Conservation (phyloP, 2,329 filamentous ascomycete species). For the Botryosphaeria dothidea region DNA sequence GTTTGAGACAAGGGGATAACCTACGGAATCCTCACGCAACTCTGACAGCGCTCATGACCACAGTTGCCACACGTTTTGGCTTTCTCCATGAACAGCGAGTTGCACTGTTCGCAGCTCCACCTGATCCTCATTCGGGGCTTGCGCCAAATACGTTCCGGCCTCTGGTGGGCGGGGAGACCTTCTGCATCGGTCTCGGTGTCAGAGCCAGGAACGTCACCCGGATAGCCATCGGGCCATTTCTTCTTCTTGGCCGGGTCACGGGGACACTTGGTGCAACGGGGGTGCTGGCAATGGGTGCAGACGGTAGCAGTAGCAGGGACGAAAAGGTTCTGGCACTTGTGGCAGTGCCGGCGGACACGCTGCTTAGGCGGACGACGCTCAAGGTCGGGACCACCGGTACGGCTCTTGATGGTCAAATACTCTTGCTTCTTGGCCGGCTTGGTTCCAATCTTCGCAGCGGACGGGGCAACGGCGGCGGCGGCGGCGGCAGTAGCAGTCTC, state of each 20-base stretch:
- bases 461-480: neutral
- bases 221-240: conserved; percentile 71
- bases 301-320: conserved; percentile 51
- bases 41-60: conserved; percentile 59
- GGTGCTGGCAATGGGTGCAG: conserved; percentile 70
- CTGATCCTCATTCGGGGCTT: conserved; percentile 48
- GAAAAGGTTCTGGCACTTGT: conserved; percentile 70
- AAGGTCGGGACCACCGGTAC: conserved; percentile 68
- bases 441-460: conserved; percentile 11
- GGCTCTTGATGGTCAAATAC: conserved; percentile 64
- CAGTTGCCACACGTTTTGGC: conserved; percentile 62
- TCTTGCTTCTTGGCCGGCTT: conserved; percentile 37
- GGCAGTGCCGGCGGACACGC: conserved; percentile 73
- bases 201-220: conserved; percentile 54
- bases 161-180: conserved; percentile 23
- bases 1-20: conserved; percentile 24
- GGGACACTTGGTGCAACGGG: conserved; percentile 77
- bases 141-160: conserved; percentile 41
- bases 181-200: conserved; percentile 36
- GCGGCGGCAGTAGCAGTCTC: conserved; percentile 25
- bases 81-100: conserved; percentile 57
- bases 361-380: conserved; percentile 72
- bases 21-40: conserved; percentile 58
- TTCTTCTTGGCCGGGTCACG: conserved; percentile 72
- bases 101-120: conserved; percentile 63